A percentile compares a stretch with the other conserved stretches of the same genome.
Conservation (phyloP, 768 basidiomycete species). For the Tylopilus rubrobrunneus region DNA sequence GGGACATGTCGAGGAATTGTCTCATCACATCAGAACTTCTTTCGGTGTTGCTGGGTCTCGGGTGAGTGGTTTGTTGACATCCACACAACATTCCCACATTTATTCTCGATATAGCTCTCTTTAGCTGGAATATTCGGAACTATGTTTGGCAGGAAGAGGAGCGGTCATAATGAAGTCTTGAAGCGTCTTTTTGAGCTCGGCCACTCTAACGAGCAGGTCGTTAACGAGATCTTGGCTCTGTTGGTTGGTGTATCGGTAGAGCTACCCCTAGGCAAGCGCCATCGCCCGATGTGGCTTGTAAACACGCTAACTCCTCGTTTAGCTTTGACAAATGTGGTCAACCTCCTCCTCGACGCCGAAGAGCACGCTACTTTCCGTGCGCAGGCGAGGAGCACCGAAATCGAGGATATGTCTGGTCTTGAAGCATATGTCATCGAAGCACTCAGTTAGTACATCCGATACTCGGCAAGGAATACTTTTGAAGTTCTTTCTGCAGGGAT, state of each 20-base stretch:
- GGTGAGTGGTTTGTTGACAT: slow-evolving; percentile 29
- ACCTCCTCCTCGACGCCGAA: slow-evolving; percentile 58
- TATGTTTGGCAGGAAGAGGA: slow-evolving; percentile 46
- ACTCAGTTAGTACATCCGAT: slow-evolving; percentile 47
- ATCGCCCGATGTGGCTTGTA: not conserved
- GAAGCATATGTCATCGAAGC: slow-evolving; percentile 65
- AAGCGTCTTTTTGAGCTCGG: slow-evolving; percentile 55
- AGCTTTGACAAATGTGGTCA: slow-evolving; percentile 65
- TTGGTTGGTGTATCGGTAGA: slow-evolving; percentile 67
- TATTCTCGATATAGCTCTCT: slow-evolving; percentile 22
- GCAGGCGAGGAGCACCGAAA: slow-evolving; percentile 28
- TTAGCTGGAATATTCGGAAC: slow-evolving; percentile 42
- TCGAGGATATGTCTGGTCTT: slow-evolving; percentile 38
- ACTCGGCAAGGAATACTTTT: not conserved
- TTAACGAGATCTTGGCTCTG: slow-evolving; percentile 68
- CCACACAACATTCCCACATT: not conserved
- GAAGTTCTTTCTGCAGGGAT: slow-evolving; percentile 43
- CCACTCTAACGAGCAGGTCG: slow-evolving; percentile 54
- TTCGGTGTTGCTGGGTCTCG: slow-evolving; percentile 41
- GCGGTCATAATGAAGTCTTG: slow-evolving; percentile 45
- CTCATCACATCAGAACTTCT: slow-evolving; percentile 51
- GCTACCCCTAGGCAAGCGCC: slow-evolving; percentile 55
- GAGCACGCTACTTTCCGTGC: slow-evolving; percentile 37
- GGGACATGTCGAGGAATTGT: slow-evolving; percentile 49
- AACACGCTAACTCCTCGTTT: not conserved